A percentile compares a stretch with the other conserved stretches of the same genome.
These are phyloP conservation scores for Ogataea henricii DNA, from an alignment of 805 yeast species.

Conservation along the genomic window DNA sequence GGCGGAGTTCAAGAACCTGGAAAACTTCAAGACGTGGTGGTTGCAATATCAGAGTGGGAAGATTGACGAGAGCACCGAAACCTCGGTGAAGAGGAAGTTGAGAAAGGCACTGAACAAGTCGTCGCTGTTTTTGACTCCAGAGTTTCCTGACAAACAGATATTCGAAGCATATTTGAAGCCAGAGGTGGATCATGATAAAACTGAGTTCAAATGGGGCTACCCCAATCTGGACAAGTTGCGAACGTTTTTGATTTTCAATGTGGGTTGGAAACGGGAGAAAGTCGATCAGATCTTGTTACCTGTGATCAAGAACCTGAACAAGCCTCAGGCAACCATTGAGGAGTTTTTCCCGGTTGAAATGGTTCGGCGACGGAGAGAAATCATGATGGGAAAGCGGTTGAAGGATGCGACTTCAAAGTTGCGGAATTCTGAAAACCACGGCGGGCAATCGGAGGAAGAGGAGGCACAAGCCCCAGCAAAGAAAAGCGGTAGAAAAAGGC, in stretches of 20 bases:
- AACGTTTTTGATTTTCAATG: constrained; percentile 61
- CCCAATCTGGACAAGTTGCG: constrained; percentile 84
- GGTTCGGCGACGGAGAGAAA: constrained; percentile 46
- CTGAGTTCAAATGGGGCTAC: constrained; percentile 84
- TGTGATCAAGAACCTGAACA: constrained; percentile 75
- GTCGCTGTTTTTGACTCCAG: constrained; percentile 51
- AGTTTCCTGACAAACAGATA: constrained; percentile 72
- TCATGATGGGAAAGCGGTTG: constrained; percentile 61
- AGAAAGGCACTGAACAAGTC: constrained; percentile 58
- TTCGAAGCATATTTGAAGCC: constrained; percentile 76
- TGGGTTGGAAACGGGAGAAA: constrained; percentile 78
- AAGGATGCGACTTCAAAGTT: constrained; percentile 57
- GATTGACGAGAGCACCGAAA: constrained; percentile 42
- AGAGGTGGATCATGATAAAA: constrained; percentile 78
- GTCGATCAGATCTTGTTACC: constrained; percentile 87
- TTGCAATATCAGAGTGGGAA: constrained; percentile 43
- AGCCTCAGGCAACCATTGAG: constrained; percentile 61
- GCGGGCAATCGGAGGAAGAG: constrained; percentile 8
- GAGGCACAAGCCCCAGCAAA: background rate
- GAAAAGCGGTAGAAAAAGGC: background rate
- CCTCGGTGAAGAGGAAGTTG: constrained; percentile 57
- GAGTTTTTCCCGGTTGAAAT: constrained; percentile 70
- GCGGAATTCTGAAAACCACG: constrained; percentile 17
- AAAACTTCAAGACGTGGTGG: constrained; percentile 59
- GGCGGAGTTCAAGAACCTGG: constrained; percentile 68